These are phyloP conservation scores for Emydomyces testavorans DNA, from an alignment of 2,329 filamentous ascomycete species.

Conservation along the genomic window DNA sequence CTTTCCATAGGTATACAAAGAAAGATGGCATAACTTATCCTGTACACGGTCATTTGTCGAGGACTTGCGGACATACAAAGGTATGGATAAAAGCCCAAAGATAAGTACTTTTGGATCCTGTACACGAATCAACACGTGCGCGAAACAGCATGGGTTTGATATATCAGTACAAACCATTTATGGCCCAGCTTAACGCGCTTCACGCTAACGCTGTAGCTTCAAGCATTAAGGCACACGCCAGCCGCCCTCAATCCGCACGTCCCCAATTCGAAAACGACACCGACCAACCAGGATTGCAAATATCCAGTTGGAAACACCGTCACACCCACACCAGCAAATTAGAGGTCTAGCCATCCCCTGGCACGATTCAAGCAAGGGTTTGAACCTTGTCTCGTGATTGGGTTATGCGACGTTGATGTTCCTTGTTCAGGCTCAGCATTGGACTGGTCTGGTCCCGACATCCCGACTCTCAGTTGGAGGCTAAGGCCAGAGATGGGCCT, in stretches of 20 bases:
- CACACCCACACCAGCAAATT: not conserved
- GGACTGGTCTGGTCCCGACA: slow-evolving; percentile 10
- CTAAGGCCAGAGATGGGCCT: slow-evolving; percentile 1
- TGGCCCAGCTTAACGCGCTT: too few relatives aligned
- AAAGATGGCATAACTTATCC: too few relatives aligned
- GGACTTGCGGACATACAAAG: too few relatives aligned
- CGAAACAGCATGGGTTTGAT: too few relatives aligned
- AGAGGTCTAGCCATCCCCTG: slow-evolving; percentile 1
- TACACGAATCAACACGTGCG: too few relatives aligned
- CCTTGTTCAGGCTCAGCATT: slow-evolving; percentile 1
- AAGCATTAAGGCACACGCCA: not conserved
- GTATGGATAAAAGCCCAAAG: too few relatives aligned
- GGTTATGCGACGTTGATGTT: not conserved
- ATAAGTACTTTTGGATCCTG: too few relatives aligned
- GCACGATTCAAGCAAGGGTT: slow-evolving; percentile 1
- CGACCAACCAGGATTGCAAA: not conserved
- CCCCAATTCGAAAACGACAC: slow-evolving; percentile 5
- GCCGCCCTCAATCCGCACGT: not conserved
- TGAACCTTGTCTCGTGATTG: not conserved
- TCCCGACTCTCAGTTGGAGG: not conserved
- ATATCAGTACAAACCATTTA: not conserved
- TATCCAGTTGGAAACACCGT: slow-evolving; percentile 1
- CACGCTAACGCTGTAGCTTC: not conserved
- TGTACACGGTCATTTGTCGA: too few relatives aligned
- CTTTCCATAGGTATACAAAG: too few relatives aligned